Conservation (phyloP, 1,284 basidiomycete species). For the Mycosarcoma maydis region DNA sequence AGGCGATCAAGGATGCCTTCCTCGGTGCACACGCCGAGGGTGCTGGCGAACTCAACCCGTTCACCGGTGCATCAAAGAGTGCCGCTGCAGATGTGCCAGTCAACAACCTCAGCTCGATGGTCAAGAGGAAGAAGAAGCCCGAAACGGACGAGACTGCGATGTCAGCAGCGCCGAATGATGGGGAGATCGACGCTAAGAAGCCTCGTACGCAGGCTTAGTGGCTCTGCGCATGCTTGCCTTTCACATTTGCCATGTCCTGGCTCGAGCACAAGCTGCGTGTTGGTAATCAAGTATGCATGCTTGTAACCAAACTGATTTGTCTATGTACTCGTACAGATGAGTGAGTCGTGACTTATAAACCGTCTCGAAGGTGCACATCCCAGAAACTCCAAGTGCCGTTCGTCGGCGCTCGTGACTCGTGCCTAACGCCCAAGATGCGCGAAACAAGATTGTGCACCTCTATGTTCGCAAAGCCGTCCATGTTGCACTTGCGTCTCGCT, state of each 20-base stretch:
- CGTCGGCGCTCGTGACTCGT: constrained; percentile 7
- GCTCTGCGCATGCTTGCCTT: constrained; percentile 1
- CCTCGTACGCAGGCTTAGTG: constrained; percentile 27
- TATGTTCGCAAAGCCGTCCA: constrained; percentile 80
- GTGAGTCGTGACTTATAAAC: constrained; percentile 27
- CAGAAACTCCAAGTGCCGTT: constrained; percentile 31
- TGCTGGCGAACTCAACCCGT: constrained; percentile 14
- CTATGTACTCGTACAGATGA: too few species aligned
- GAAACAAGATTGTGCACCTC: constrained; percentile 84
- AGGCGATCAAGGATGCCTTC: constrained; percentile 64
- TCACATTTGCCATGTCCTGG: too few species aligned
- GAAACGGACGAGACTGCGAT: constrained; percentile 8
- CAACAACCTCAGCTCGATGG: constrained; percentile 57
- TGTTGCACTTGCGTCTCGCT: constrained; percentile 65
- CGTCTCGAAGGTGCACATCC: constrained; percentile 22
- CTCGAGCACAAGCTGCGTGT: too few species aligned
- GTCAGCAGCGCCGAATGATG: constrained; percentile 1
- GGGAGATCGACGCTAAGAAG: constrained; percentile 33
- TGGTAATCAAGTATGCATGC: too few species aligned
- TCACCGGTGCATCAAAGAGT: constrained; percentile 21
- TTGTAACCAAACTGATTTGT: too few species aligned
- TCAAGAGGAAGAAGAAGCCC: constrained; percentile 59
- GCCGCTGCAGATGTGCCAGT: constrained; percentile 38
- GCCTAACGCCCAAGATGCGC: constrained; percentile 76
- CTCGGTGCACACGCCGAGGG: constrained; percentile 43